A percentile compares a stretch with the other conserved stretches of the same genome.
phyloP scores from a whole-genome alignment of 768 basidiomycete species.

The Stropharia rugosoannulata region DNA sequence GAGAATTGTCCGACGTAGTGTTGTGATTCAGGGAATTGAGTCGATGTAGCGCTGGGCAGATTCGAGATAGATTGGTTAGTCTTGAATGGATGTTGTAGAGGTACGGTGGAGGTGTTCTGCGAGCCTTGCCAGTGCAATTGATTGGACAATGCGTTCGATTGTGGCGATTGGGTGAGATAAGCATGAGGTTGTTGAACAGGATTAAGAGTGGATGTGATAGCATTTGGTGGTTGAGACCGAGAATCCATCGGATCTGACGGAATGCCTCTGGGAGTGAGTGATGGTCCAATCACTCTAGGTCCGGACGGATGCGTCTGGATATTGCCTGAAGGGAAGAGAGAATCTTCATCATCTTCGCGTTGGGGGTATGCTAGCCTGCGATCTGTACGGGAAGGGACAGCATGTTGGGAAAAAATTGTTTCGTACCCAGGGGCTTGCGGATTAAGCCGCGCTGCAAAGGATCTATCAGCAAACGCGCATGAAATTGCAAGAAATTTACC shows the following conservation, averaged over 20 bases:
- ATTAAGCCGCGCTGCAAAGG: not conserved
- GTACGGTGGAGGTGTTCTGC: not conserved
- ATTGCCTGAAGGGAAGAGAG: slow-evolving; percentile 13
- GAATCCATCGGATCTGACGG: not conserved
- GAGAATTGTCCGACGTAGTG: not conserved
- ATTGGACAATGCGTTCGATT: too few species aligned
- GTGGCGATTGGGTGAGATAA: not conserved
- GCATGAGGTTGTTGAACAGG: slow-evolving; percentile 2
- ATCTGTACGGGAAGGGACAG: not conserved
- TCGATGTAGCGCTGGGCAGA: not conserved
- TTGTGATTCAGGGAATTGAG: not conserved
- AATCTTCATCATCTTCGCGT: slow-evolving; percentile 13
- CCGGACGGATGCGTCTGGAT: slow-evolving; percentile 4
- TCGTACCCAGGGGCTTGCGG: not conserved
- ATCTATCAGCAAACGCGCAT: not conserved
- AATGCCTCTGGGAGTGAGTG: slow-evolving; percentile 17
- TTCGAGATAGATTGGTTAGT: not conserved
- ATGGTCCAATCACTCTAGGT: slow-evolving; percentile 9
- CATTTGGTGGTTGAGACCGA: not conserved
- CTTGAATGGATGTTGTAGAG: not conserved
- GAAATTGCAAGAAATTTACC: not conserved
- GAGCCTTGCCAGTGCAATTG: not conserved
- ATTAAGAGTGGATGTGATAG: not conserved
- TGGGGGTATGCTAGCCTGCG: slow-evolving; percentile 8
- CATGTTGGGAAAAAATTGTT: not conserved